These are phyloP conservation scores for Naumovozyma castellii DNA, from an alignment of 805 yeast species.

Conservation along the genomic window DNA sequence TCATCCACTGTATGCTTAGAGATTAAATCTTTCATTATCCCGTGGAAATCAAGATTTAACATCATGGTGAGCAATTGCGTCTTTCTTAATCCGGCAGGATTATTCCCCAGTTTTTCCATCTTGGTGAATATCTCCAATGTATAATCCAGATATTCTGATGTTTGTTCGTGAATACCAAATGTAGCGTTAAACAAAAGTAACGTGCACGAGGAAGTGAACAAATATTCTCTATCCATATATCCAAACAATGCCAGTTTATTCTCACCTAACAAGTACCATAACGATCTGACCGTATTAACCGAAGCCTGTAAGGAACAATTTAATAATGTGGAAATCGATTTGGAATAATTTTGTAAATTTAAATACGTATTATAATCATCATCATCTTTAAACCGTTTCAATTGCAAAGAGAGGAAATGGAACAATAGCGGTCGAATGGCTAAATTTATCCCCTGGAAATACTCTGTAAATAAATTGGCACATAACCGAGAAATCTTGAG, in stretches of 20 bases:
- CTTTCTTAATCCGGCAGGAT: conserved; percentile 68
- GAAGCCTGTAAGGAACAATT: conserved; percentile 77
- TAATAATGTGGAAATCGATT: conserved; percentile 54
- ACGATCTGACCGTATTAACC: conserved; percentile 59
- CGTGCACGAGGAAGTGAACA: conserved; percentile 70
- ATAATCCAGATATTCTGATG: conserved; percentile 61
- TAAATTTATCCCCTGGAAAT: conserved; percentile 70
- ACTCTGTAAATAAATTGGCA: conserved; percentile 72
- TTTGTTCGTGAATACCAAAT: conserved; percentile 73
- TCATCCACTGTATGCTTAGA: conserved; percentile 44
- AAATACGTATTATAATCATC: conserved; percentile 38
- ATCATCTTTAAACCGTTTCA: conserved; percentile 39
- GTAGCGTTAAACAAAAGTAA: conserved; percentile 65
- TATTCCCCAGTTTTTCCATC: conserved; percentile 70
- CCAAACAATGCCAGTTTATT: conserved; percentile 82
- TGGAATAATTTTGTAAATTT: conserved; percentile 59
- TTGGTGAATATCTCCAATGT: conserved; percentile 59
- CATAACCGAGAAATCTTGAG: conserved; percentile 54
- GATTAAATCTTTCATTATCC: conserved; percentile 48
- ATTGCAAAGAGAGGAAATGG: conserved; percentile 62
- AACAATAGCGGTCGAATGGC: conserved; percentile 71
- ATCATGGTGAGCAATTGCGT: conserved; percentile 61
- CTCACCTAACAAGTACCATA: conserved; percentile 67
- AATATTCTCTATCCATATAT: conserved; percentile 77
- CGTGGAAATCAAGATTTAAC: conserved; percentile 58